Base-by-base conservation (phyloP, 306 rosid genomes). In the cucumber (Cucumis sativus) region DNA sequence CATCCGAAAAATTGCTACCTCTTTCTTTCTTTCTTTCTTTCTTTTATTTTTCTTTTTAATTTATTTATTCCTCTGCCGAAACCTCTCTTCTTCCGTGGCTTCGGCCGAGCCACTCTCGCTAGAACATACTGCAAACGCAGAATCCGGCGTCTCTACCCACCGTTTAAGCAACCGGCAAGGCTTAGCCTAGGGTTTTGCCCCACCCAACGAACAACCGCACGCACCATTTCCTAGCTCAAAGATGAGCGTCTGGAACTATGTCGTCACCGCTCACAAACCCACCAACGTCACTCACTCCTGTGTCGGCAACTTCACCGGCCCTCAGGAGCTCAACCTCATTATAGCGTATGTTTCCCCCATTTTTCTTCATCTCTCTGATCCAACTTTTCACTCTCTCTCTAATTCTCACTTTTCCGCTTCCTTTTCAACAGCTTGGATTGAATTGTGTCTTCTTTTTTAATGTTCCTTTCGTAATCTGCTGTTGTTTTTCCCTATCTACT, bases 211-310 rank as follows among this genome's bases (percentile, higher is more conserved):
- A 28, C 30, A 28, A 41, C 60, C 1, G 43, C 20, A 16, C 75
- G 58, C 58, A 23, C 33, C 37, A 6, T 47, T 52, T 3, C 8
- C 49, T 79, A 30, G 11, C 30, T 41, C 56, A 59, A 86, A 47
- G 88, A 93, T 94, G 99, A 95, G 99, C 59, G 82, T 86, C 79
- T 95, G 99, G 99, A 95, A 95, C 92, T 92, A 95, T 68, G 99
- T 89, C 8, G 99, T 95, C 6, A 95, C 99, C 14, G 99, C 99
- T 76, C 99, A 95, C 85, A 95, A 91, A 78, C 99, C 99, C 57
- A 92, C 99, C 80, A 92, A 89, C 87, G 97, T 88, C 76, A 92
- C 93, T 25, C 97, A 95, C 74, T 95, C 99, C 6, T 92, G 99
- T 83, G 99, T 95, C 70, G 99, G 99, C 85, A 95, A 95, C 83